Base-by-base conservation (phyloP, 805 yeast species). In the Millerago galiae region DNA sequence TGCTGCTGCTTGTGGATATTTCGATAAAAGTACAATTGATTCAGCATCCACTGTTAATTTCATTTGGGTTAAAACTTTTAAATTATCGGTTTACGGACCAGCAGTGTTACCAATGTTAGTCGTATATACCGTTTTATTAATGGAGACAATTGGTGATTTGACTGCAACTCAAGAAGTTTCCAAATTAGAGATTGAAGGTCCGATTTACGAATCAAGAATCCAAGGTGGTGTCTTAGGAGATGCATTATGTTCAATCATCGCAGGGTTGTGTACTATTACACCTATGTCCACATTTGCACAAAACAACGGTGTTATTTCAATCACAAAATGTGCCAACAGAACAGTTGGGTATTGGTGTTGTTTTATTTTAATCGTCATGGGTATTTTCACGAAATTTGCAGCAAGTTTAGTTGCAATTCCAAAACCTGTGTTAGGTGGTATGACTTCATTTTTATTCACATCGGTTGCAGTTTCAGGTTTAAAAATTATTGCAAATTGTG, bases 141-240 rank as follows among this genome's bases (percentile, higher is more conserved):
- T 88, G 84, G 96, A 89, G 68, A 83, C 95, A 40, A 86, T 89
- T 58, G 96, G 96, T 61, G 96, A 89, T 61, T 79, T 89, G 56
- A 87, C 96, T 31, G 96, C 96, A 32, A 86, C 96, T 27, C 81
- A 87, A 36, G 97, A 89, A 62, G 96, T 89, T 17, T 85, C 95
- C 8, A 72, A 95, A 55, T 67, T 83, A 48, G 87, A 81, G 46
- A 87, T 86, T 41, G 90, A 84, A 58, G 96, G 96, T 44, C 79
- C 77, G 33, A 59, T 71, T 18, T 89, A 82, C 61, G 95, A 89
- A 54, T 76, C 89, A 18, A 73, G 97, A 65, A 75, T 89, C 51
- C 96, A 89, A 68, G 96, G 97, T 55, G 97, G 96, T 64, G 77
- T 89, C 30, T 71, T 89, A 30, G 91, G 95, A 17, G 95, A 89